Evolutionary conservation across 2,329 filamentous ascomycete species (phyloP), one percentile per base, ranked within the genome.

Genomic region (Aurifilum marmelostoma): DNA sequence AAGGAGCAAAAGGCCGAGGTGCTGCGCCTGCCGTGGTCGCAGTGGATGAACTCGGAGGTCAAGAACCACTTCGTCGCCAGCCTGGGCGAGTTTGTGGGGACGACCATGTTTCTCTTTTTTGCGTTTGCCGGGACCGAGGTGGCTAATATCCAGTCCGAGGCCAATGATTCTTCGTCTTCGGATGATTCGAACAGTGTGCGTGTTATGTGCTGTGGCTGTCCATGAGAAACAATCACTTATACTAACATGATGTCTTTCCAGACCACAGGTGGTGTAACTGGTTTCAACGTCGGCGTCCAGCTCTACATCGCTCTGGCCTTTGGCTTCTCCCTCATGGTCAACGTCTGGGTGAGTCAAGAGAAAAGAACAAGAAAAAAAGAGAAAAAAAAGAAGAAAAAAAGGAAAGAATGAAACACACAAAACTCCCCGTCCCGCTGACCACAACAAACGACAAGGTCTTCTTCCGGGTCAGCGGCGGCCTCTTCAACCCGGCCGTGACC

Each of bases 21-120:
- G 12, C 76, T 83, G 75, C 79, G 82, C 47, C 75, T 84, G 29
- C 82, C 82, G 1, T 78, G 80, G 75, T 81, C 78, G 3, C 76
- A 81, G 41, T 83, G 81, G 82, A 83, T 84, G 82, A 80, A 83
- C 73, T 82, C 80, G 9, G 73, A 79, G 63, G 72, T 83, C 69
- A 84, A 83, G 77, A 82, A 84, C 74, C 78, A 80, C 76, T 77
- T 80, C 67, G 74, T 82, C 43, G 76, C 81, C 63, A 73, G 74
- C 50, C 62, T 79, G 56, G 78, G 80, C 63, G 81, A 83, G 73
- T 81, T 83, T 66, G 76, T 81, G 39, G 81, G 81, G 50, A 83
- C 81, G 1, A 82, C 82, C 52, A 71, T 80, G 67, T 83, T 83
- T 71, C 78, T 83, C 11, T 83, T 80, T 74, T 80, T 83, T 65